phyloP scores from a whole-genome alignment of 2,329 filamentous ascomycete species.

The Aspergillus candidus region DNA sequence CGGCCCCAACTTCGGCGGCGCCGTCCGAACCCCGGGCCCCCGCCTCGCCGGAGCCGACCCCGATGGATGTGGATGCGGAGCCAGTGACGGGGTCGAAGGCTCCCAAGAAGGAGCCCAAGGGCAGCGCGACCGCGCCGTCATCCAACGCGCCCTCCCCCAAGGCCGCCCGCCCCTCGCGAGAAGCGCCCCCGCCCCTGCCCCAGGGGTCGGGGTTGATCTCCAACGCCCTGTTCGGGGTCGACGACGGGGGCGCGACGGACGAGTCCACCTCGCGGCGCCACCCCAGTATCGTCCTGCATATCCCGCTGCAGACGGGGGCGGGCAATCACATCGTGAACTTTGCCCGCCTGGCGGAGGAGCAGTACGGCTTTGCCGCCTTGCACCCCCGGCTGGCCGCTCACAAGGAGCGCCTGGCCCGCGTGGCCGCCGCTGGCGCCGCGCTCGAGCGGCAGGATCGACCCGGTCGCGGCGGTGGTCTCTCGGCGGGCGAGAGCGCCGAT shows the following conservation, averaged over 20 bases:
- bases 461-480: constrained; percentile 57
- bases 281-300: constrained; percentile 76
- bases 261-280: constrained; percentile 40
- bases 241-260: constrained; percentile 38
- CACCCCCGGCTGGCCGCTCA: constrained; percentile 88
- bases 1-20: constrained; percentile 1
- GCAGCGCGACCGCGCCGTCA: constrained; percentile 42
- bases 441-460: constrained; percentile 68
- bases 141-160: constrained; percentile 53
- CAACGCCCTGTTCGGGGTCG: constrained; percentile 54
- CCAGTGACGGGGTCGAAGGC: constrained; percentile 23
- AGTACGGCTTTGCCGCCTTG: constrained; percentile 88
- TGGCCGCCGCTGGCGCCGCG: constrained; percentile 80
- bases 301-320: constrained; percentile 67
- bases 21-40: constrained; percentile 13
- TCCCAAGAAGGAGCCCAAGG: constrained; percentile 37
- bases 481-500: constrained; percentile 65
- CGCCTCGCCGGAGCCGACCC: constrained; percentile 16
- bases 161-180: constrained; percentile 47
- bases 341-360: constrained; percentile 84
- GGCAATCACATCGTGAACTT: constrained; percentile 94
- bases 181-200: constrained; percentile 50
- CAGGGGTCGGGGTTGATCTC: constrained; percentile 60
- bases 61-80: constrained; percentile 33
- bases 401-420: constrained; percentile 77